Evolutionary conservation across 169 alveolate genomes (phyloP).

Genomic region (Blepharisma undulans): DNA sequence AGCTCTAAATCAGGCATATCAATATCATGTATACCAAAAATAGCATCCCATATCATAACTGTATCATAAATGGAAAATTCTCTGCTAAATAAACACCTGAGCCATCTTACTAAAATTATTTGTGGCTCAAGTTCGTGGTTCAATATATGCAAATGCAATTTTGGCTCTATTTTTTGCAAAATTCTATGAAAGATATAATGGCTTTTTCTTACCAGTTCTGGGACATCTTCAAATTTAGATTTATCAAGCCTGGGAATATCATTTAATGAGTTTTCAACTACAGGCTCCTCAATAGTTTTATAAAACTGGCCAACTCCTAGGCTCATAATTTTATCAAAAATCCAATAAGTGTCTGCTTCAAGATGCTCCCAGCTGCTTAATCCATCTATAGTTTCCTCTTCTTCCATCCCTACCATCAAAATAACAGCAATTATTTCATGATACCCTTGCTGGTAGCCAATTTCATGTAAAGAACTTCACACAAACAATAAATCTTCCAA

Average conservation of each 20-base stretch:
- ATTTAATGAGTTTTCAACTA: background rate
- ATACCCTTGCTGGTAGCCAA: conserved; percentile 88
- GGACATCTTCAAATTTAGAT: background rate
- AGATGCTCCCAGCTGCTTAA: conserved; percentile 43
- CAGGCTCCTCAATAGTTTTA: background rate
- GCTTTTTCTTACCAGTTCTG: conserved; percentile 42
- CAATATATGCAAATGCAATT: conserved; percentile 73
- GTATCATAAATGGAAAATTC: conserved; percentile 79
- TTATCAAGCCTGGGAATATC: background rate
- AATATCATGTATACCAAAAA: conserved; percentile 44
- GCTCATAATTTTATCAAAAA: conserved; percentile 72
- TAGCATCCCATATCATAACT: conserved; percentile 81
- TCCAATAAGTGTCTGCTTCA: conserved; percentile 70
- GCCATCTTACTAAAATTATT: conserved; percentile 78
- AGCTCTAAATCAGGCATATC: background rate
- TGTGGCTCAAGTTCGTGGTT: conserved; percentile 69
- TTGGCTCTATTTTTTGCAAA: conserved; percentile 69
- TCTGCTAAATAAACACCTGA: conserved; percentile 80
- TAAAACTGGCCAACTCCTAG: conserved; percentile 53
- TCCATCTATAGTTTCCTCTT: conserved; percentile 33
- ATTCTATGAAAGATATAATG: conserved; percentile 36
- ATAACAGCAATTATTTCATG: conserved; percentile 62
- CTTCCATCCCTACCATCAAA: conserved; percentile 45
- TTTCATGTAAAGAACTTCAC: conserved; percentile 77
- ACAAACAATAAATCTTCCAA: conserved; percentile 79